Evolutionary conservation across 2,329 filamentous ascomycete genomes (phyloP).

Genomic region (Thielaviopsis euricoi): DNA sequence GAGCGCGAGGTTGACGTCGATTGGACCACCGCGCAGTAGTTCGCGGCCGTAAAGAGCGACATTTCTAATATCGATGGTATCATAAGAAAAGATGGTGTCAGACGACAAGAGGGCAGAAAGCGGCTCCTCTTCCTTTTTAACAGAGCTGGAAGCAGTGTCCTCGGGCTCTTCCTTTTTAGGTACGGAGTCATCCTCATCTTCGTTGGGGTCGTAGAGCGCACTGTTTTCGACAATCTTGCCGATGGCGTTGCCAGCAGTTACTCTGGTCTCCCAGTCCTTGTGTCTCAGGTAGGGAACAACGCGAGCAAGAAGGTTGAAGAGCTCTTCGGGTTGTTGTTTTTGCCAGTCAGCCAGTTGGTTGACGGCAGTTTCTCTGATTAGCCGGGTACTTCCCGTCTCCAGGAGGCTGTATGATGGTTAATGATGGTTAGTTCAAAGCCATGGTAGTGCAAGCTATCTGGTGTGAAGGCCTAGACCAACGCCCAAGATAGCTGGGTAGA

Average conservation of each 20-base stretch:
- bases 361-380: slow-evolving; percentile 93
- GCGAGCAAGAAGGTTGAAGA: slow-evolving; percentile 85
- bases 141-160: slow-evolving; percentile 20
- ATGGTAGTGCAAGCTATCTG: background rate
- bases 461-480: background rate
- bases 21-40: slow-evolving; percentile 67
- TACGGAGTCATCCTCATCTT: slow-evolving; percentile 34
- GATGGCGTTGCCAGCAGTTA: slow-evolving; percentile 82
- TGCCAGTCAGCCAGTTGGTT: slow-evolving; percentile 96
- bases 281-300: slow-evolving; percentile 92
- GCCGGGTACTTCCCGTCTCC: slow-evolving; percentile 88
- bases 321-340: slow-evolving; percentile 91
- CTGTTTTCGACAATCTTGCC: slow-evolving; percentile 89
- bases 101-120: background rate
- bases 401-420: slow-evolving; percentile 47
- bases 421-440: background rate
- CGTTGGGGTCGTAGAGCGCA: slow-evolving; percentile 74
- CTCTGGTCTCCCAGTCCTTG: slow-evolving; percentile 93
- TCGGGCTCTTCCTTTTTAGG: slow-evolving; percentile 18
- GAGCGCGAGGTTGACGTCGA: slow-evolving; percentile 69
- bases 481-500: background rate
- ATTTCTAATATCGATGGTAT: slow-evolving; percentile 57
- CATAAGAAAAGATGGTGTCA: slow-evolving; percentile 33
- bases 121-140: slow-evolving; percentile 47
- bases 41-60: slow-evolving; percentile 74